Evolutionary conservation across 164 flowering plant species (phyloP).

Genomic region (Paratinospora sagittata): DNA sequence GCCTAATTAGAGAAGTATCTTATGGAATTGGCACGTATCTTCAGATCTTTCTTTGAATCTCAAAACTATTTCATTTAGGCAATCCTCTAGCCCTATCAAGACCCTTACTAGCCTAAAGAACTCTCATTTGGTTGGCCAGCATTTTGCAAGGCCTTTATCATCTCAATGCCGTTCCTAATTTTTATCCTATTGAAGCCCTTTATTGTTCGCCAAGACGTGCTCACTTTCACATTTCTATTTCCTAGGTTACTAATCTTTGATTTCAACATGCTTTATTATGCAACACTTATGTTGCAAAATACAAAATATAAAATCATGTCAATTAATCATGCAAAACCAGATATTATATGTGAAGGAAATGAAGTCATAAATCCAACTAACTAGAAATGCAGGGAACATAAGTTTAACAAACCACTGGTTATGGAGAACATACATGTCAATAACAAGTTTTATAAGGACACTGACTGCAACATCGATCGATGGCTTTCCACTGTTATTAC

Average conservation of each 20-base stretch:
- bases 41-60: no score
- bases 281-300: neutral
- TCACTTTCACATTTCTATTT: neutral
- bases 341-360: neutral
- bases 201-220: neutral
- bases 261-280: neutral
- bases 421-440: conserved; percentile 83
- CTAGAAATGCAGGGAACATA: conserved; percentile 1
- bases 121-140: neutral
- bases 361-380: neutral
- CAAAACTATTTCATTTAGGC: no score
- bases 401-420: conserved; percentile 11
- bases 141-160: neutral
- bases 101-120: neutral
- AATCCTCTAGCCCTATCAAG: no score
- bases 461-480: conserved; percentile 95
- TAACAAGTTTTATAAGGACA: conserved; percentile 93
- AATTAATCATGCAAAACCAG: neutral
- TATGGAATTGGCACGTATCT: no score
- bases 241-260: neutral
- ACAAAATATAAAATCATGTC: neutral
- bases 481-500: conserved; percentile 64
- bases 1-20: no score
- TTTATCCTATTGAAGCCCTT: neutral
- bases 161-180: neutral